Base-by-base conservation (phyloP, 2,329 filamentous ascomycete genomes). In the Calonectria henricotiae region DNA sequence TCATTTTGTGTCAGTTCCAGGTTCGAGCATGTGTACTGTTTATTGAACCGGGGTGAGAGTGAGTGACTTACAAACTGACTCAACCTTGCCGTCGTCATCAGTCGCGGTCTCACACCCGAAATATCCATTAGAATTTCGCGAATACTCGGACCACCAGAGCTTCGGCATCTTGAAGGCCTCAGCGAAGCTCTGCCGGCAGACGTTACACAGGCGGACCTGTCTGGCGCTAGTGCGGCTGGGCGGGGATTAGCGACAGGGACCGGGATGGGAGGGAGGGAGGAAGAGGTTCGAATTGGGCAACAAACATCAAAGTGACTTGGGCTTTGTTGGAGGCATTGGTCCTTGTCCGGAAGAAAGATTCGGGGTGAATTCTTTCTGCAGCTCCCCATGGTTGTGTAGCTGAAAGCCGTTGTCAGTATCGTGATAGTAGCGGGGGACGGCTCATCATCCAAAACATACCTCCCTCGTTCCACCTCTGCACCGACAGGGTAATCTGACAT, bases 41-140 rank as follows among this genome's bases (percentile, higher is more conserved):
- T 2, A n/a, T 11, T 8, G 5, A 23, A 4, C 5, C 13, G 2
- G 13, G n/a, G 25, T 15, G 3, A 20, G 20, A 20, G 20, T 20
- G 20, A 20, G 6, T 6, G 4, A 35, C 64, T 13, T 32, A 67
- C 64, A 61, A 9, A 51, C 12, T 15, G 43, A 30, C 2, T 12
- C 9, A 5, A 32, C 35, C 12, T 13, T 25, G 4, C 27, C 54
- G 17, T 43, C 5, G 0, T 27, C 32, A 3, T 39, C 35, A 17
- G 41, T 43, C 13, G 25, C 25, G 1, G 64, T 62, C 7, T 67
- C 64, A n/a, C 44, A 67, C 35, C 64, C 64, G 13, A 67, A 67
- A 35, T 67, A 67, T n/a, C 64, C 64, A 7, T 67, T 67, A 11
- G 64, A 62, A 17, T 61, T 67, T 7, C 64, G 32, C 9, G 4